phyloP scores from a whole-genome alignment of 768 basidiomycete genomes.

The Trametes coccinea region DNA sequence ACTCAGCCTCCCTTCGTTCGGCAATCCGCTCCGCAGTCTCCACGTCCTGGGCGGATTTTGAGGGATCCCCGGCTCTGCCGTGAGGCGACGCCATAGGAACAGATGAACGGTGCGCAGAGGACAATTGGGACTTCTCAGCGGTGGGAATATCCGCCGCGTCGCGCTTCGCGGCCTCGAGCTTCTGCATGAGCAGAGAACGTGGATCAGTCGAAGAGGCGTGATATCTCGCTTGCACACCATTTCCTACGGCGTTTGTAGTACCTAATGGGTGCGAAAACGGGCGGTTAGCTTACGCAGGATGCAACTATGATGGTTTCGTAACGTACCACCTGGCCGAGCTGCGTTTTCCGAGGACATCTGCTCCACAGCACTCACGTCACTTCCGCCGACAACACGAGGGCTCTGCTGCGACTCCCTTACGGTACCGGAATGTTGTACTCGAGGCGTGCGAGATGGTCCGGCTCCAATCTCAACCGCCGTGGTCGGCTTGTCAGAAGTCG shows the following conservation, averaged over 20 bases:
- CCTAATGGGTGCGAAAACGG: background rate
- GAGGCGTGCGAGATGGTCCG: slow-evolving; percentile 6
- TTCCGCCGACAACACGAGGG: background rate
- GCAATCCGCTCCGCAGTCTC: slow-evolving; percentile 16
- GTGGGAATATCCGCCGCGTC: slow-evolving; percentile 17
- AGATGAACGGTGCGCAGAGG: slow-evolving; percentile 3
- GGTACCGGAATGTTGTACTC: slow-evolving; percentile 13
- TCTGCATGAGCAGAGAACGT: slow-evolving; percentile 25
- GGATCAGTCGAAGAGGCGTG: slow-evolving; percentile 10
- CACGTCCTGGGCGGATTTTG: slow-evolving; percentile 8
- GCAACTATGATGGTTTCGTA: slow-evolving; percentile 6
- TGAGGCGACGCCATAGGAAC: slow-evolving; percentile 12
- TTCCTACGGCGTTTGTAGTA: slow-evolving; percentile 6
- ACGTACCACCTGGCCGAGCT: background rate
- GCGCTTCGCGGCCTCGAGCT: slow-evolving; percentile 24
- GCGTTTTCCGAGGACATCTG: slow-evolving; percentile 14
- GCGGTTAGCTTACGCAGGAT: slow-evolving; percentile 5
- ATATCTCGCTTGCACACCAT: background rate
- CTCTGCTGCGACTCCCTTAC: background rate
- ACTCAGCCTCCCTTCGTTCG: slow-evolving; percentile 40
- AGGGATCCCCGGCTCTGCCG: slow-evolving; percentile 6
- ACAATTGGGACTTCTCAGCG: slow-evolving; percentile 21
- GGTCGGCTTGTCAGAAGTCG: slow-evolving; percentile 22
- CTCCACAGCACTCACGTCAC: slow-evolving; percentile 16
- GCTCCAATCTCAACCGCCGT: slow-evolving; percentile 16